Evolutionary conservation across 2,329 filamentous ascomycete species (phyloP).

Genomic region (Arthroderma uncinatum): DNA sequence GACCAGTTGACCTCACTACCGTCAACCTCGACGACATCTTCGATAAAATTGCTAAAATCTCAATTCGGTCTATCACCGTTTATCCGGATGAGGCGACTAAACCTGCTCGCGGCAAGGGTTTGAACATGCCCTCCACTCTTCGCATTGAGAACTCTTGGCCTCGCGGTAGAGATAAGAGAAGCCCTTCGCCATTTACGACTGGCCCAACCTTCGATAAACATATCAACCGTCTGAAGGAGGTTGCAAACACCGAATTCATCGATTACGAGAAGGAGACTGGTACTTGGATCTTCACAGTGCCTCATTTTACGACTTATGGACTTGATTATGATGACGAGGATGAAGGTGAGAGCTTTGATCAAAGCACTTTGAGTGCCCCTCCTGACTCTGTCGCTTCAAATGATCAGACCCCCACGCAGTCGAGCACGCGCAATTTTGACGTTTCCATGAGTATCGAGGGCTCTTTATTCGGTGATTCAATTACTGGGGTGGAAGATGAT

Average conservation of each 20-base stretch:
- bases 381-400: constrained; percentile 41
- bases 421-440: constrained; percentile 23
- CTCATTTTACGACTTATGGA: constrained; percentile 93
- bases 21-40: constrained; percentile 72
- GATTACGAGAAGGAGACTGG: constrained; percentile 69
- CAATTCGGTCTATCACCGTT: constrained; percentile 71
- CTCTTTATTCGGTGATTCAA: constrained; percentile 29
- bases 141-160: constrained; percentile 91
- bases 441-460: constrained; percentile 34
- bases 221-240: constrained; percentile 65
- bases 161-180: constrained; percentile 52
- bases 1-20: constrained; percentile 68
- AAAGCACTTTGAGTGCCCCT: constrained; percentile 41
- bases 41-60: constrained; percentile 63
- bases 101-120: constrained; percentile 69
- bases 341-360: constrained; percentile 36
- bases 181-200: constrained; percentile 46
- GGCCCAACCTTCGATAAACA: constrained; percentile 68
- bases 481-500: constrained; percentile 40
- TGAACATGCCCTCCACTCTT: constrained; percentile 85
- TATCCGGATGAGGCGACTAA: constrained; percentile 68
- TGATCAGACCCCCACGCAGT: constrained; percentile 21
- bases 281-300: constrained; percentile 83
- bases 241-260: constrained; percentile 70
- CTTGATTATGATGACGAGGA: constrained; percentile 66